phyloP scores from a whole-genome alignment of 352 stramenopile species.

The Pythium aquatile region DNA sequence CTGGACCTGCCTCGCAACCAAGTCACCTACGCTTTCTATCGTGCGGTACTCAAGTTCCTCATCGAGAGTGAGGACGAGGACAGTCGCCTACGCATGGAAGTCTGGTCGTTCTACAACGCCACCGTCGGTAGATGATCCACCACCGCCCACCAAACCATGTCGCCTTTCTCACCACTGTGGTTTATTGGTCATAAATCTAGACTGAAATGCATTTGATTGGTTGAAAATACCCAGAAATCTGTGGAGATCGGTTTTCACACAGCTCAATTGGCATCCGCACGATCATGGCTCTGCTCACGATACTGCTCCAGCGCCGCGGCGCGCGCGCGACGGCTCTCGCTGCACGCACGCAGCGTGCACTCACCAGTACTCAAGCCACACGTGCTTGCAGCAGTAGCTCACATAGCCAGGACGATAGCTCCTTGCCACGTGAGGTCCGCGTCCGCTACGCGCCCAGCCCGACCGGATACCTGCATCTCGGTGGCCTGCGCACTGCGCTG shows the following conservation, averaged over 20 bases:
- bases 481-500: constrained; percentile 88
- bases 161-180: neutral
- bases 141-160: neutral
- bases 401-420: constrained; percentile 10
- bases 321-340: constrained; percentile 3
- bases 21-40: constrained; percentile 35
- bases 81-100: constrained; percentile 34
- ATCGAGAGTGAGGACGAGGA: constrained; percentile 36
- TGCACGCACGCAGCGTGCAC: neutral
- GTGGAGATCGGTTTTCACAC: constrained; percentile 16
- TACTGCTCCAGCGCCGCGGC: constrained; percentile 14
- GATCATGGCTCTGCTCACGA: constrained; percentile 18
- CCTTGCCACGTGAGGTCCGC: constrained; percentile 34
- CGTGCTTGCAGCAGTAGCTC: neutral
- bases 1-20: constrained; percentile 26
- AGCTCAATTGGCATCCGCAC: constrained; percentile 7
- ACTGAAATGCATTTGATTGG: constrained; percentile 16
- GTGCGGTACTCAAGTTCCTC: constrained; percentile 31
- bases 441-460: constrained; percentile 90
- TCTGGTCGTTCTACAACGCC: constrained; percentile 36
- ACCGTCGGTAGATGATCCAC: neutral
- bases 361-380: neutral
- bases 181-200: constrained; percentile 10
- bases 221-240: constrained; percentile 16
- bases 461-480: constrained; percentile 89